Base-by-base conservation (phyloP, 495 filamentous ascomycete genomes). In the Neurospora sp. region DNA sequence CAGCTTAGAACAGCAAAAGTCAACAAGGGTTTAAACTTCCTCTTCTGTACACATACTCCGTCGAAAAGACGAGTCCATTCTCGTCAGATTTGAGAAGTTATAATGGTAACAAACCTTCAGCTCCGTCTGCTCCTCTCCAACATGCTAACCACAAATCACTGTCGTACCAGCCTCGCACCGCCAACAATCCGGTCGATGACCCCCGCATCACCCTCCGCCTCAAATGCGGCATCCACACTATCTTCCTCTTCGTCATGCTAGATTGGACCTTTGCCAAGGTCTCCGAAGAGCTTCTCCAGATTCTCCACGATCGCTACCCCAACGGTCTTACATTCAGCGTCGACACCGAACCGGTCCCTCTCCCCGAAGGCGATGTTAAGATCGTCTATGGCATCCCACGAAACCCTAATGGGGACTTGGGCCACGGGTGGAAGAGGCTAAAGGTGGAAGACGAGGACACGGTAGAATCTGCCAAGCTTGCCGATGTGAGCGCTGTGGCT, bases 171-270 rank as follows among this genome's bases (percentile, higher is more conserved):
- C 73, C 76, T 22, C 74, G 42, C 72, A 48, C 46, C 46, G 22
- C 40, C 27, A 7, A 53, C 59, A 71, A 71, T 18, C 27, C 41
- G 70, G 69, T 74, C 73, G 75, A 83, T 73, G 78, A 83, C 70
- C 74, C 79, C 20, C 84, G 88, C 39, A 84, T 88, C 81, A 93
- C 92, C 12, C 80, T 97, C 44, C 88, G 91, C 37, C 89, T 97
- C 80, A 97, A 97, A 76, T 85, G 91, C 81, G 89, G 91, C 81
- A 91, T 88, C 72, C 90, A 89, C 72, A 97, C 92, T 37, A 84
- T 97, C 76, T 86, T 94, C 76, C 84, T 97, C 39, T 88, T 92
- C 75, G 85, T 90, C 39, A 85, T 88, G 44, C 83, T 90, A 3
- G 83, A 87, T 59, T 85, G 89, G 74, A 78, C 89, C 38, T 89